These are phyloP conservation scores for Penicillium fuscoglaucum DNA, from an alignment of 2,329 filamentous ascomycete genomes.

Conservation along the genomic window DNA sequence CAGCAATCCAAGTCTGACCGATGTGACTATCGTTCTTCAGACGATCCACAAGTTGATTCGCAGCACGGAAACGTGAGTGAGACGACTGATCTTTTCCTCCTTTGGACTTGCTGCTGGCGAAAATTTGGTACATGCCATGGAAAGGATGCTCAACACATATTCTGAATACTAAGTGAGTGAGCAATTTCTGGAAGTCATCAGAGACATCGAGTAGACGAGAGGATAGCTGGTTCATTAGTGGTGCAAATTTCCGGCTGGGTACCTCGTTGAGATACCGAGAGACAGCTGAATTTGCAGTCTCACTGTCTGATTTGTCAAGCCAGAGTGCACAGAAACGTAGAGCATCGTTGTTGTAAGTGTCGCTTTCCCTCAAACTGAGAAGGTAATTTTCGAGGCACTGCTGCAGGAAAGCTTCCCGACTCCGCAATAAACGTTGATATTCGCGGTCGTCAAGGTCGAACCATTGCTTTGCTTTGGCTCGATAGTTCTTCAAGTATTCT, in stretches of 20 bases:
- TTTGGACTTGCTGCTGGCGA: constrained; percentile 72
- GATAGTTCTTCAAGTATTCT: constrained; percentile 59
- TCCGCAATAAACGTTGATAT: constrained; percentile 73
- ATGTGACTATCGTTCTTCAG: constrained; percentile 56
- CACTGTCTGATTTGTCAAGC: constrained; percentile 80
- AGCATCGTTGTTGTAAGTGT: constrained; percentile 84
- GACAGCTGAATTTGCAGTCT: constrained; percentile 75
- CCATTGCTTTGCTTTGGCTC: constrained; percentile 79
- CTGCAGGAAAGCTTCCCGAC: constrained; percentile 77
- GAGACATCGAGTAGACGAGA: constrained; percentile 78
- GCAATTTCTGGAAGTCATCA: constrained; percentile 70
- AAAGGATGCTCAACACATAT: constrained; percentile 94
- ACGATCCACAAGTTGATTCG: constrained; percentile 64
- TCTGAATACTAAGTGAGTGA: constrained; percentile 71
- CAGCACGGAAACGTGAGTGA: constrained; percentile 71
- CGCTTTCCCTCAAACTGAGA: constrained; percentile 77
- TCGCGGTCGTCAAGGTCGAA: constrained; percentile 87
- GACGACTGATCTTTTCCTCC: constrained; percentile 70
- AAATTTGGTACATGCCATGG: constrained; percentile 96
- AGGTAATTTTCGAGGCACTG: constrained; percentile 93
- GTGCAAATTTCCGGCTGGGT: constrained; percentile 86
- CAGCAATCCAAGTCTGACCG: constrained; percentile 64
- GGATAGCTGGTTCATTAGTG: constrained; percentile 92
- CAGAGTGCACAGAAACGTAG: constrained; percentile 91
- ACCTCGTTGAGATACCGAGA: constrained; percentile 68